Evolutionary conservation across 306 rosid species (phyloP).

Genomic region (Medicago truncatula): DNA sequence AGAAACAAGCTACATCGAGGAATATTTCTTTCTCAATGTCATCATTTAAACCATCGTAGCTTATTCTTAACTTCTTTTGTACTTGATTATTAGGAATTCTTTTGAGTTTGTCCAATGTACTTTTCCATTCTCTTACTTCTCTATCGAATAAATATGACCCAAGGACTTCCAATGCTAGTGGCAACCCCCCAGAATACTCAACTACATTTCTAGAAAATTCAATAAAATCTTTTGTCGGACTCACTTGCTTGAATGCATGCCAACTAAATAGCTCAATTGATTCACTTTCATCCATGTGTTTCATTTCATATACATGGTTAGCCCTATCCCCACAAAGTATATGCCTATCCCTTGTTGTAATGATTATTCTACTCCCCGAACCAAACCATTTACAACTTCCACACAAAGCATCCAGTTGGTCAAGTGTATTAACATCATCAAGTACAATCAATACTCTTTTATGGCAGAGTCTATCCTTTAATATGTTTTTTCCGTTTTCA

Average conservation of each 20-base stretch:
- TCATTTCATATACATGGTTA: background rate
- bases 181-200: background rate
- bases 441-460: background rate
- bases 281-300: background rate
- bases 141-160: background rate
- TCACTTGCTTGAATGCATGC: background rate
- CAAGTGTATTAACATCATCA: background rate
- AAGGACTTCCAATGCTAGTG: background rate
- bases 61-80: background rate
- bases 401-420: background rate
- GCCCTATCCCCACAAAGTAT: background rate
- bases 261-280: background rate
- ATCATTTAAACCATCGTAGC: background rate
- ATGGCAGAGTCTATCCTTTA: background rate
- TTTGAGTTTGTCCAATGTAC: background rate
- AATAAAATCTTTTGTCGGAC: background rate
- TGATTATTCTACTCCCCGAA: background rate
- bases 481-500: accelerated
- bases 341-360: background rate
- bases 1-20: background rate
- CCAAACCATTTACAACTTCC: background rate
- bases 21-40: background rate
- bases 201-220: background rate
- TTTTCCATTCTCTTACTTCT: accelerated
- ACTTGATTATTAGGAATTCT: background rate